These are phyloP conservation scores for Coprinellus micaceus DNA, from an alignment of 768 basidiomycete genomes.

Conservation along the genomic window DNA sequence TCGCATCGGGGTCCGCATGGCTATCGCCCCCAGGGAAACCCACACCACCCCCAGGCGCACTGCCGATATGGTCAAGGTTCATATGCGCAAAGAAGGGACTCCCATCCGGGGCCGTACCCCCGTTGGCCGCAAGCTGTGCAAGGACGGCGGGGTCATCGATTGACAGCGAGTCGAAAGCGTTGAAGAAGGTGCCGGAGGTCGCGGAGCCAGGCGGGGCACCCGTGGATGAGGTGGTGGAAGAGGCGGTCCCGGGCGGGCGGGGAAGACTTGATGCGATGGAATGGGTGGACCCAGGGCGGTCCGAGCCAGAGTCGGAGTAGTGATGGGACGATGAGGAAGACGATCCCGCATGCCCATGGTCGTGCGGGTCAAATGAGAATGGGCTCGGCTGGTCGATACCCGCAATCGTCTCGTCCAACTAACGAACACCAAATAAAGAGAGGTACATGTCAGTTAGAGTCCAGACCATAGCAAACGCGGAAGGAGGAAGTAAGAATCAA, in stretches of 20 bases:
- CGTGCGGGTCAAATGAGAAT: not conserved
- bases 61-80: constrained; percentile 2
- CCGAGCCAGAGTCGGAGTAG: not conserved
- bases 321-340: not conserved
- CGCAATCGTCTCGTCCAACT: not conserved
- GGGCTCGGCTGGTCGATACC: not conserved
- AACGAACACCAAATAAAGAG: not conserved
- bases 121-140: constrained; percentile 46
- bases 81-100: constrained; percentile 57
- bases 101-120: constrained; percentile 32
- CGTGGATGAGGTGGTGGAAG: not conserved
- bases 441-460: not conserved
- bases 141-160: constrained; percentile 71
- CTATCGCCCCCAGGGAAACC: not conserved
- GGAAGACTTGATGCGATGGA: not conserved
- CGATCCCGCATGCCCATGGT: not conserved
- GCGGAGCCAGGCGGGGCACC: not conserved
- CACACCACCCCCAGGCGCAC: not conserved
- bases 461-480: too few relatives aligned
- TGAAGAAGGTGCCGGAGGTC: constrained; percentile 32
- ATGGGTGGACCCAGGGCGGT: not conserved
- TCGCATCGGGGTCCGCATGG: constrained; percentile 40
- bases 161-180: constrained; percentile 72
- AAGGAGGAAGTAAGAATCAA: too few relatives aligned
- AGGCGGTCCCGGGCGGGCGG: not conserved